These are phyloP conservation scores for Reutealis trisperma DNA, from an alignment of 345 rosid genomes.

Conservation along the genomic window DNA sequence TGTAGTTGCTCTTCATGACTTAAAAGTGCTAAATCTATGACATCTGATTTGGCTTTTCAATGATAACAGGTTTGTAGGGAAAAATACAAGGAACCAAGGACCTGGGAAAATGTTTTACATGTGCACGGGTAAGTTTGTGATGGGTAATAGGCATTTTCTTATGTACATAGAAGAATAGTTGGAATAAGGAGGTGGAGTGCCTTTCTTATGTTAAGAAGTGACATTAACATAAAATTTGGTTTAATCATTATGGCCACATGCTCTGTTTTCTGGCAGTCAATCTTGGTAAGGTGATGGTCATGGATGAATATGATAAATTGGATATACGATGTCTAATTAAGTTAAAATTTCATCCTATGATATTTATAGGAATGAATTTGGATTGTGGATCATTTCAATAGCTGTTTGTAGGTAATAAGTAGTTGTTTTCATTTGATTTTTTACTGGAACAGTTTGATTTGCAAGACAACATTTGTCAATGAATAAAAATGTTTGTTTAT, in stretches of 20 bases:
- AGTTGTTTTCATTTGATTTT: neutral
- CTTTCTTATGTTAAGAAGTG: neutral
- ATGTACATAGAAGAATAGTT: conserved; percentile 7
- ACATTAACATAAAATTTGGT: neutral
- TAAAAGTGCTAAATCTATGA: neutral
- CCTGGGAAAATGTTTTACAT: conserved; percentile 72
- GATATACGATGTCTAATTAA: neutral
- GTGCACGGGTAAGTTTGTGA: conserved; percentile 56
- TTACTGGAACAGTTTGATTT: neutral
- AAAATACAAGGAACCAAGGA: conserved; percentile 49
- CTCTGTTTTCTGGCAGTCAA: neutral
- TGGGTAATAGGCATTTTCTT: neutral
- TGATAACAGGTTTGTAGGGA: conserved; percentile 67
- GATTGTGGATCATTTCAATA: neutral
- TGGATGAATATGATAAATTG: neutral
- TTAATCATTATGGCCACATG: neutral
- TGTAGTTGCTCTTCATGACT: neutral
- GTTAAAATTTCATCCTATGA: neutral
- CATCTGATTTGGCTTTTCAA: conserved; percentile 3
- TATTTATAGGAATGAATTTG: neutral
- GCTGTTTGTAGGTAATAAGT: neutral
- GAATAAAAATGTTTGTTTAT: neutral
- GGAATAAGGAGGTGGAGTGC: neutral
- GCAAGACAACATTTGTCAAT: neutral
- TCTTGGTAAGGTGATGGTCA: neutral